Evolutionary conservation across 257 asterid species (phyloP), one percentile per base, ranked within the genome.

Genomic region (Scutellaria baicalensis): DNA sequence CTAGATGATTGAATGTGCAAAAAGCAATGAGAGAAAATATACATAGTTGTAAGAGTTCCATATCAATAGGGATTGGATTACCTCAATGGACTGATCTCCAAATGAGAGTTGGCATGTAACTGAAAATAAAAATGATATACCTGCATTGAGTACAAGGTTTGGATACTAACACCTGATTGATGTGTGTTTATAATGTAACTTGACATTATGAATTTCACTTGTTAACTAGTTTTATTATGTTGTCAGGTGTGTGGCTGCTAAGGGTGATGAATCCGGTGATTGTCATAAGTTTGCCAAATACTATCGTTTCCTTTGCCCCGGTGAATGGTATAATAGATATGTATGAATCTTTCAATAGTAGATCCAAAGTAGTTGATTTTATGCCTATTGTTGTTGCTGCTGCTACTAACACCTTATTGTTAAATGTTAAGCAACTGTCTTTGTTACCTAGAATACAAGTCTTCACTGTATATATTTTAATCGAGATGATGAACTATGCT

Each of bases 301-400:
- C 66, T 88, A 88, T 54, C 87, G 77, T 65, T 82, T 93, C 50
- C 97, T 90, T 62, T 90, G 95, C 86, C 97, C 97, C 91, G 95
- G 92, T 11, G 97, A 90, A 90, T 90, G 97, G 27, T 58, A 14
- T 20, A 12, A 4, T 49, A 14, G 6, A 8, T n/a, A 38, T 44
- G 60, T 60, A n/a, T 23, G 35, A 14, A n/a, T n/a, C n/a, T 42
- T 9, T 48, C 18, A 38, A 10, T 38, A n/a, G n/a, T n/a, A n/a
- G n/a, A 40, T 31, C 36, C 27, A 13, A 6, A 33, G 12, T 47
- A 59, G 54, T 43, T 20, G 11, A 49, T 16, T 47, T 3, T 31
- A 14, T 31, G 35, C 55, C 69, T 16, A 17, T 57, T 8, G 7
- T n/a, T n/a, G n/a, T n/a, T n/a, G n/a, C 9, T 44, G 43, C 43